phyloP scores from a whole-genome alignment of 1,139 yeast genomes.

The Yarrowia galli region DNA sequence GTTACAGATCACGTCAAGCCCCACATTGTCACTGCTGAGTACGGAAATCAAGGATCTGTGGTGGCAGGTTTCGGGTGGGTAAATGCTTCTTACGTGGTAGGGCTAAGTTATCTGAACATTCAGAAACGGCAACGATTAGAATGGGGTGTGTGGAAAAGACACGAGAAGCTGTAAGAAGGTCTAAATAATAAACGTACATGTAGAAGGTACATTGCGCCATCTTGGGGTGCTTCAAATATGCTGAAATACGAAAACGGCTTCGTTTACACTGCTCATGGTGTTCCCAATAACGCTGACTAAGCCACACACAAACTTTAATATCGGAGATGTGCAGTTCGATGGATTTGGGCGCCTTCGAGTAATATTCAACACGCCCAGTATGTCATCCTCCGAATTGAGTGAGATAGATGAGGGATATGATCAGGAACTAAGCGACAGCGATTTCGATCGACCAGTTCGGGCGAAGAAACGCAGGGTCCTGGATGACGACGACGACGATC shows the following conservation, averaged over 20 bases:
- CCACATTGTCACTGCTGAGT: slow-evolving; percentile 93
- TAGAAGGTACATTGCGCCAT: no score
- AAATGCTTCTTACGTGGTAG: slow-evolving; percentile 82
- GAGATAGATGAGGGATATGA: slow-evolving; percentile 34
- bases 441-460: slow-evolving; percentile 33
- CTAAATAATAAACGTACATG: no score
- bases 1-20: slow-evolving; percentile 85
- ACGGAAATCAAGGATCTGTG: slow-evolving; percentile 94
- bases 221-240: no score
- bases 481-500: background rate
- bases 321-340: background rate
- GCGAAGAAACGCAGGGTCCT: slow-evolving; percentile 9
- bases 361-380: background rate
- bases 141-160: slow-evolving; percentile 31
- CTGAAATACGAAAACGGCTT: no score
- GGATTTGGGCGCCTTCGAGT: background rate
- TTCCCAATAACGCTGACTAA: background rate
- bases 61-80: slow-evolving; percentile 98
- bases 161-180: slow-evolving; percentile 10
- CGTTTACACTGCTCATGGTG: no score
- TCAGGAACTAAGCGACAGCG: slow-evolving; percentile 23
- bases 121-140: background rate
- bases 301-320: background rate
- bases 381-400: slow-evolving; percentile 35
- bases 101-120: slow-evolving; percentile 65